Evolutionary conservation across 495 filamentous ascomycete species (phyloP), one percentile per base, ranked within the genome.

Genomic region (Aspergillus mulundensis): DNA sequence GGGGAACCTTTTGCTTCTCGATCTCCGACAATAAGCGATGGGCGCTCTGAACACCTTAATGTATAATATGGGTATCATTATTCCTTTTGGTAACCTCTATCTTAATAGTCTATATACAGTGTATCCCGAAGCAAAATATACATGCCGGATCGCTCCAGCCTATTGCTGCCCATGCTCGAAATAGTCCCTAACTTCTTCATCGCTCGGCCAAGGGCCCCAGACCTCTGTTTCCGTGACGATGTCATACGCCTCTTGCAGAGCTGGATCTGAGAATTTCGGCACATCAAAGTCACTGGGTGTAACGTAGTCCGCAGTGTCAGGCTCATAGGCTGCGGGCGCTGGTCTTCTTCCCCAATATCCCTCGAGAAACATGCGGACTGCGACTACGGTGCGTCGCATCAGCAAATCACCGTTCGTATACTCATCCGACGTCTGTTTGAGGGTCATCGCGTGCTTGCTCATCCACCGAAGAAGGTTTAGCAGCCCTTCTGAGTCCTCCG

Each of bases 191-290:
- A 84, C 73, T 53, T 84, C 81, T 44, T 72, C 69, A 48, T 80
- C 75, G 41, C 59, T 74, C 15, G 82, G 79, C 83, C 83, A 85
- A 4, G 71, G 65, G 21, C 70, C 75, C 81, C 79, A 83, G 20
- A 67, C 61, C 6, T 59, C 58, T 12, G 78, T 77, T 34, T 63
- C 61, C 18, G 72, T 71, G 59, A 86, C 62, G 28, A 78, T 70
- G 40, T 76, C 67, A 61, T 68, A 75, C 61, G 70, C 66, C 50
- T 69, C 67, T 58, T 67, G 68, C 54, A 73, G 64, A 23, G 64
- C 50, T 15, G 57, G 45, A 61, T 72, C 62, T 6, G 61, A 42
- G 44, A 67, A 61, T 44, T 61, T 67, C n/a, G 54, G 55, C 58
- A 48, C 48, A 56, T 54, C 67, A 51, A 11, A 53, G 30, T 50